Evolutionary conservation across 2,329 filamentous ascomycete species (phyloP), one percentile per base, ranked within the genome.

Genomic region (Xylaria digitata): DNA sequence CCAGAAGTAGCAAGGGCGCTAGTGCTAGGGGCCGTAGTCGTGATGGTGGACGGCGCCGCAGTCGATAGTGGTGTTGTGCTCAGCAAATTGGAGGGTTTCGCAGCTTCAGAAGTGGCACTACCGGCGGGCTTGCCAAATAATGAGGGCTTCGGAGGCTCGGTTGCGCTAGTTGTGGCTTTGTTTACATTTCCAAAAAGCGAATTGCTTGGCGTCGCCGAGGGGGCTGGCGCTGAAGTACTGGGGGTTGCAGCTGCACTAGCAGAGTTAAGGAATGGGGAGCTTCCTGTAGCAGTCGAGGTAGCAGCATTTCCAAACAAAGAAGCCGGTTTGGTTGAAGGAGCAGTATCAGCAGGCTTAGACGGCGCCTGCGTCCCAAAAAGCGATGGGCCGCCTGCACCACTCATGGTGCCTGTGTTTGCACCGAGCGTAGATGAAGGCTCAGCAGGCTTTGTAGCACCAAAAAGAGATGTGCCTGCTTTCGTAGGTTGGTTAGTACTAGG

Each of bases 21-120:
- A 7, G 70, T 63, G 52, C 63, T 65, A 21, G 73, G 55, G 4
- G 72, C 67, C 19, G 75, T 43, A 26, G 75, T 70, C 17, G 76
- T 57, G 26, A 15, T 43, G 13, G 37, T 19, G 15, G 76, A 69
- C 23, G 74, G 54, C 37, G 73, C 65, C 2, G 74, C 66, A 2
- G 75, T 65, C 4, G 77, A 68, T 46, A 73, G 57, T 37, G 74
- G 40, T 8, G 69, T 60, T 17, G 71, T 62, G 45, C 78, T 75
- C 30, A 80, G 76, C 17, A 78, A 65, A 60, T 57, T 69, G 52
- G 75, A 58, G 19, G 78, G 56, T 49, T 77, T 77, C 45, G 76
- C 60, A 7, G 75, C 59, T 8, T 77, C 74, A 13, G 79, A 59
- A 42, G 76, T 63, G 45, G 76, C 69, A 7, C 73, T 63, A 42